Percentiles rank a stretch among this genome's conserved stretches.
Evolutionary conservation across 352 stramenopile species (phyloP).

Genomic region (Phytopythium aichiense): DNA sequence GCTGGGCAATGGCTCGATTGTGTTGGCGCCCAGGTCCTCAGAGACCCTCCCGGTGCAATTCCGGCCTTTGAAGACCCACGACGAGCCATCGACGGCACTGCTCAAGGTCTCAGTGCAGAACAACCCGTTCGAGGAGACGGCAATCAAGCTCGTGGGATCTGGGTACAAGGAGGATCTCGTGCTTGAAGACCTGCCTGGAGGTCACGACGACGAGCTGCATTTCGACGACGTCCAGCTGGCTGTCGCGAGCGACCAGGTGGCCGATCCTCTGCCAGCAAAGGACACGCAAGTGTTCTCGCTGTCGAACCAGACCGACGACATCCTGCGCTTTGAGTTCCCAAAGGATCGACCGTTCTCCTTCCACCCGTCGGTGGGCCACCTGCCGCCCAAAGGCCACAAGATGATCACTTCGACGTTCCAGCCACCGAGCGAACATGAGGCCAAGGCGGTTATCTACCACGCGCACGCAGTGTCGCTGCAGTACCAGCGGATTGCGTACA

Average conservation of each 20-base stretch:
- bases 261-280: neutral
- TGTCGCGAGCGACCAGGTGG: constrained; percentile 3
- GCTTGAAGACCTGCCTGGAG: constrained; percentile 84
- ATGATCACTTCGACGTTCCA: constrained; percentile 75
- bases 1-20: constrained; percentile 69
- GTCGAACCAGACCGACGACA: constrained; percentile 52
- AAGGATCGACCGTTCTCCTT: constrained; percentile 63
- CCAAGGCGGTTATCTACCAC: constrained; percentile 31
- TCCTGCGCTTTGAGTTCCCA: constrained; percentile 75
- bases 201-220: constrained; percentile 71
- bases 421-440: constrained; percentile 12
- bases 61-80: constrained; percentile 72
- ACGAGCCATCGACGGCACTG: constrained; percentile 37
- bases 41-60: constrained; percentile 78
- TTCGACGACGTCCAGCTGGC: constrained; percentile 85
- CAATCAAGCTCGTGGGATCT: constrained; percentile 58
- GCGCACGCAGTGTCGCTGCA: constrained; percentile 35
- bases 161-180: constrained; percentile 83
- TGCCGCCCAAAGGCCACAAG: constrained; percentile 54
- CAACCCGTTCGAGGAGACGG: constrained; percentile 89
- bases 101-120: constrained; percentile 89
- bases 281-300: constrained; percentile 77
- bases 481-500: constrained; percentile 55
- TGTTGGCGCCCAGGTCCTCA: constrained; percentile 57
- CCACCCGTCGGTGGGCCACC: constrained; percentile 63